Percentiles rank a stretch among this genome's conserved stretches.
phyloP scores from a whole-genome alignment of 1,139 yeast species.

The Arxiozyma telluris region DNA sequence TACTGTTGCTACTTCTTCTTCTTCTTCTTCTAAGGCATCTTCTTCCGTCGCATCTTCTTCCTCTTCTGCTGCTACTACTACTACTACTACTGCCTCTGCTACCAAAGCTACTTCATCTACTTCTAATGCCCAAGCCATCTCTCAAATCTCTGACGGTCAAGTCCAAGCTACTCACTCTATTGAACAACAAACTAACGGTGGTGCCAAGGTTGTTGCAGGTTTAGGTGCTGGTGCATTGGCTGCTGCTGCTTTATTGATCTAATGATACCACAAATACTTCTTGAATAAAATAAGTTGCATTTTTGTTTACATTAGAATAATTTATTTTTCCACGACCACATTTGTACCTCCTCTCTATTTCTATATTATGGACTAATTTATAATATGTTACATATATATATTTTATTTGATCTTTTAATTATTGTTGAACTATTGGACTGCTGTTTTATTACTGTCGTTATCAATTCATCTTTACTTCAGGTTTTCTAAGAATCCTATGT shows the following conservation, averaged over 20 bases:
- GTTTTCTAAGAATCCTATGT: background rate
- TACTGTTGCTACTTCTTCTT: background rate
- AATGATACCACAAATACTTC: background rate
- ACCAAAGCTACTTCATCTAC: slow-evolving; percentile 21
- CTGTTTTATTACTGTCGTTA: background rate
- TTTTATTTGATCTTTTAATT: background rate
- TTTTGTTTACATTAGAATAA: background rate
- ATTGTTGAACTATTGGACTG: background rate
- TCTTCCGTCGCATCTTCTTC: background rate
- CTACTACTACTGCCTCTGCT: background rate
- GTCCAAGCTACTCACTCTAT: background rate
- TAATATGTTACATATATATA: too few species aligned
- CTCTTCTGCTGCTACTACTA: background rate
- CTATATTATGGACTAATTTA: too few species aligned
- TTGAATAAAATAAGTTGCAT: background rate
- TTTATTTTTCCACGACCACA: too few species aligned
- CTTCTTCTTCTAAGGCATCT: background rate
- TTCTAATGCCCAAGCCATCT: background rate
- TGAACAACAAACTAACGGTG: slow-evolving; percentile 8
- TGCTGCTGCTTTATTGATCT: slow-evolving; percentile 8
- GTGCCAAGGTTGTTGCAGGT: slow-evolving; percentile 7
- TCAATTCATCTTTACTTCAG: background rate
- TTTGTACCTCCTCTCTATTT: too few species aligned
- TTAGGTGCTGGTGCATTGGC: slow-evolving; percentile 9
- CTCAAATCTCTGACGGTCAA: slow-evolving; percentile 1